phyloP scores from a whole-genome alignment of 768 basidiomycete genomes.

The Suillus weaverae region DNA sequence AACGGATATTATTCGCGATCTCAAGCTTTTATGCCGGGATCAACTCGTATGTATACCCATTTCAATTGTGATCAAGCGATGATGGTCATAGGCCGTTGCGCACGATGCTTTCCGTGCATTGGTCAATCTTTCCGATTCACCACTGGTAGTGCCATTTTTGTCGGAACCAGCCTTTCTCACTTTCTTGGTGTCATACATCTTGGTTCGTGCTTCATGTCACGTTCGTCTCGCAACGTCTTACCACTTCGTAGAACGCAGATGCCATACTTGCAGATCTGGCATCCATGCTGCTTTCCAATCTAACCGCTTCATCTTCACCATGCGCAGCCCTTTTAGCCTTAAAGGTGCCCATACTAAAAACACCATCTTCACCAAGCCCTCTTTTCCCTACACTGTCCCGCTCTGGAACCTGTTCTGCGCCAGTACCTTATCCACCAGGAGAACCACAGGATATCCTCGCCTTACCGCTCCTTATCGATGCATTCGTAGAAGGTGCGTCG shows the following conservation, averaged over 20 bases:
- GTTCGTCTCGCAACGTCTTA: constrained; percentile 11
- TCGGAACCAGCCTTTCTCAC: constrained; percentile 71
- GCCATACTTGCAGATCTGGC: constrained; percentile 92
- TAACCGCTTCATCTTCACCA: constrained; percentile 72
- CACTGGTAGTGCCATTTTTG: constrained; percentile 62
- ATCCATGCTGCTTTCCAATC: constrained; percentile 96
- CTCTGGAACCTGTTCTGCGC: constrained; percentile 75
- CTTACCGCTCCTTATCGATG: constrained; percentile 83
- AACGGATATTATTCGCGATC: constrained; percentile 68
- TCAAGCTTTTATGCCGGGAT: constrained; percentile 87
- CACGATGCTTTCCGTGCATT: constrained; percentile 95
- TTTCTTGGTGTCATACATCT: constrained; percentile 87
- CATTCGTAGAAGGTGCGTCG: constrained; percentile 75
- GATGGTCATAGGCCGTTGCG: constrained; percentile 64
- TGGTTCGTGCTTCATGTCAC: constrained; percentile 47
- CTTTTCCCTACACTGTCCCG: constrained; percentile 78
- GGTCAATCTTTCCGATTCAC: constrained; percentile 89
- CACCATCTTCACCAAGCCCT: constrained; percentile 40
- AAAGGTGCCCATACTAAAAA: constrained; percentile 61
- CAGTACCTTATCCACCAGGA: constrained; percentile 66
- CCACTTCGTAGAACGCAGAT: constrained; percentile 68
- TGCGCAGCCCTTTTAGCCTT: constrained; percentile 65
- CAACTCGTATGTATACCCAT: constrained; percentile 57
- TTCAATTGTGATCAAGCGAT: constrained; percentile 16
- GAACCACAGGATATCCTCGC: constrained; percentile 57